Evolutionary conservation across 345 rosid species (phyloP), one percentile per base, ranked within the genome.

Genomic region (Firmiana major): DNA sequence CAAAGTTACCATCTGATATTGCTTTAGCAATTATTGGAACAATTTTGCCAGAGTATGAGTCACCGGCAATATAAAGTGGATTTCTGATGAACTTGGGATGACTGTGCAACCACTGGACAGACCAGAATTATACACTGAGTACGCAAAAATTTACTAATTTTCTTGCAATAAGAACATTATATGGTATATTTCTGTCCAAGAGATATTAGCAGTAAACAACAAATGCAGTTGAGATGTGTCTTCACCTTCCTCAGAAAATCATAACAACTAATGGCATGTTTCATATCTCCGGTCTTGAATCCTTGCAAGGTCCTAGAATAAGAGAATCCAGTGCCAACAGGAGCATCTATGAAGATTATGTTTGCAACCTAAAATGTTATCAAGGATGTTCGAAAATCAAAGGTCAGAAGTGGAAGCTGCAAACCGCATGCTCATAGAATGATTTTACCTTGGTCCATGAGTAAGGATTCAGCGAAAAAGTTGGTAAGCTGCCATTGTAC

Each of bases 401-500:
- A 58, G 1, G 1, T 10, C 13, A 58, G 63, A 9, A 10, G 13
- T 4, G 5, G 16, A 22, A 58, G 63, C 34, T 22, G 34, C 6
- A 58, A 22, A n/a, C 11, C 1, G 2, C 21, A 51, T 51, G 55
- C 26, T 55, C 60, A n/a, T 9, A n/a, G 60, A n/a, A 6, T 6
- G 36, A 22, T 1, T 64, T 62, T 7, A 79, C 80, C 78, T 79
- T 65, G 34, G 85, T 82, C 85, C 80, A 65, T 24, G 82, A 60
- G 28, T 63, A 21, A 5, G 77, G 71, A 0, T 82, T 80, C 57
- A 79, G 65, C 1, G 28, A 57, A 36, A 79, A 31, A 5, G 75
- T 64, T n/a, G 82, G 85, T 49, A 70, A 71, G 53, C 79, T 73
- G 15, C 80, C 80, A 72, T 71, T 75, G 57, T 75, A 64, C 22